Percentiles rank a stretch among this genome's conserved stretches.
Conservation (phyloP, 2,329 filamentous ascomycete species). For the Aureobasidium zeae region DNA sequence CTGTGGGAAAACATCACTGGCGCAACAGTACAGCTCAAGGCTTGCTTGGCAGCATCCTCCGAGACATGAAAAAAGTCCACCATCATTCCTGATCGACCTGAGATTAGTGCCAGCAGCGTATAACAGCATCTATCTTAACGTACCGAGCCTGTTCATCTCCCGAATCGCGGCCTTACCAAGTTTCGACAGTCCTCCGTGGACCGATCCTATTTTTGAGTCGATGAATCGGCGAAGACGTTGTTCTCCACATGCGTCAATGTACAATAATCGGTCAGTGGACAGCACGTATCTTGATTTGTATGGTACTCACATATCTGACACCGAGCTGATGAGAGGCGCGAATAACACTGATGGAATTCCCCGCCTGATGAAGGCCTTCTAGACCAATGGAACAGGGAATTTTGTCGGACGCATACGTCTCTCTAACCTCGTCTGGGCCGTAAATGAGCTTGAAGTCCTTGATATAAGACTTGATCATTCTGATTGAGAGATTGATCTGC, state of each 20-base stretch:
- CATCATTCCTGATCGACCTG: slow-evolving; percentile 18
- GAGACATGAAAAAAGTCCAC: slow-evolving; percentile 20
- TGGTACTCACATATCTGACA: slow-evolving; percentile 30
- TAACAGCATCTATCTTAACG: too few relatives aligned
- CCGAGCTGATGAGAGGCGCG: slow-evolving; percentile 32
- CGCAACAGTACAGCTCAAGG: slow-evolving; percentile 21
- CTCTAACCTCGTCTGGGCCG: slow-evolving; percentile 24
- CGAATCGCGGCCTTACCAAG: slow-evolving; percentile 25
- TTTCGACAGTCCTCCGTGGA: slow-evolving; percentile 19
- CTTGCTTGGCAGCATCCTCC: slow-evolving; percentile 18
- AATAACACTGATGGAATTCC: slow-evolving; percentile 29
- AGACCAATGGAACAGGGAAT: slow-evolving; percentile 33
- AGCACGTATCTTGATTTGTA: background rate
- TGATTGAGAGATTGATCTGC: slow-evolving; percentile 21
- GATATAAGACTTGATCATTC: slow-evolving; percentile 28
- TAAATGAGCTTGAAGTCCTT: slow-evolving; percentile 23
- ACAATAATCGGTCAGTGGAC: slow-evolving; percentile 11
- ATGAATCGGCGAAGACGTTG: slow-evolving; percentile 20
- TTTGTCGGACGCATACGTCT: slow-evolving; percentile 26
- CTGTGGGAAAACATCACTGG: slow-evolving; percentile 21
- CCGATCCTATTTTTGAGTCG: slow-evolving; percentile 17
- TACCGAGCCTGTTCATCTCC: slow-evolving; percentile 34
- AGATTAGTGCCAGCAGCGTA: too few relatives aligned
- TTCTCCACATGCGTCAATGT: slow-evolving; percentile 21
- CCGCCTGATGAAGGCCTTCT: slow-evolving; percentile 31